Evolutionary conservation across 2,329 filamentous ascomycete species (phyloP), one percentile per base, ranked within the genome.

Genomic region (Microdochium nivale): DNA sequence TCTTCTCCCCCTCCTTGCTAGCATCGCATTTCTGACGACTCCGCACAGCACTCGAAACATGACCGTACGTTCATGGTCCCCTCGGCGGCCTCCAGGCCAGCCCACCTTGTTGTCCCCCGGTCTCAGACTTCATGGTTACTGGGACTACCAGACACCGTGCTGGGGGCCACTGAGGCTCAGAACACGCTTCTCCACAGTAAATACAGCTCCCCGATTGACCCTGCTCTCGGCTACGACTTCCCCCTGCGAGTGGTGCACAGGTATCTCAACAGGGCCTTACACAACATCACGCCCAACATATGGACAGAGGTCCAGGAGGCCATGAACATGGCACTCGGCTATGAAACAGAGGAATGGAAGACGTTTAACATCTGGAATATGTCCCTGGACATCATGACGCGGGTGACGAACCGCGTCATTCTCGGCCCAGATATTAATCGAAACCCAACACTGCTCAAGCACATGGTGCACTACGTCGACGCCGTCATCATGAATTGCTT

Each of bases 401-500:
- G 61, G 3, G 64, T 75, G 3, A 76, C 73, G 1, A 75, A 73
- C 58, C 65, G 67, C 16, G 56, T 76, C 50, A 62, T 76, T 4
- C 67, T 74, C 9, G 73, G 74, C 14, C 53, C 58, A 1, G 60
- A 58, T 8, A 49, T 66, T 44, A 70, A 67, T 58, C 71, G 71
- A 25, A 69, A 80, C 54, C 57, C 67, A 24, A 62, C 65, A 5
- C 78, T 77, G 52, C 62, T 81, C 43, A 59, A 69, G n/a, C 65
- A 68, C 50, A 75, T 76, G 58, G 64, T 75, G 8, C 62, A 63
- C 25, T 82, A 81, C 54, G 75, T 77, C 30, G 70, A 75, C 53
- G 71, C 71, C 49, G 70, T 80, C 2, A 58, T 79, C 2, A 59
- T 73, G 46, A 72, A 73, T 52, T 67, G 67, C 52, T 65, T 75